Evolutionary conservation across 106 monocot species (phyloP).

Genomic region (Iris macrosiphon): DNA sequence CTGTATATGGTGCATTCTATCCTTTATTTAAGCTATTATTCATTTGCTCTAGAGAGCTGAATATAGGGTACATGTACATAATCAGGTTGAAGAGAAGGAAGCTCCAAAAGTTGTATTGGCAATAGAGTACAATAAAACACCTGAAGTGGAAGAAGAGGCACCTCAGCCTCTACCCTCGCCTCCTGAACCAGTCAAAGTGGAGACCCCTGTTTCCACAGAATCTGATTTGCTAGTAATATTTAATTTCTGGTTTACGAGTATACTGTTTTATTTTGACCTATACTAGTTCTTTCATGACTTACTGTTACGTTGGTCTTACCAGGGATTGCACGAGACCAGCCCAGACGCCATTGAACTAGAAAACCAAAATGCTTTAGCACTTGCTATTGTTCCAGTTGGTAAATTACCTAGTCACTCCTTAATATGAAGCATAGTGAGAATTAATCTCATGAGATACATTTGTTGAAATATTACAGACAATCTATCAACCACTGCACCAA

Average conservation of each 20-base stretch:
- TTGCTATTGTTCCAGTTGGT: slow-evolving; percentile 94
- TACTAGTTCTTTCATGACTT: background rate
- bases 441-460: background rate
- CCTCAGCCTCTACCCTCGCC: slow-evolving; percentile 2
- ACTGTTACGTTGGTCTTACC: background rate
- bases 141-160: slow-evolving; percentile 2
- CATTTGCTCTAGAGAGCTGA: too few species aligned
- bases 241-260: background rate
- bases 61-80: too few species aligned
- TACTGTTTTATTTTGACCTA: background rate
- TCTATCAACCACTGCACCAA: slow-evolving; percentile 28
- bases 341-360: slow-evolving; percentile 55
- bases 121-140: slow-evolving; percentile 8
- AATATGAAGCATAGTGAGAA: background rate
- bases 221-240: slow-evolving; percentile 7
- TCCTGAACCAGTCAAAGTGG: slow-evolving; percentile 9
- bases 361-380: slow-evolving; percentile 79
- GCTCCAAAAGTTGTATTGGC: slow-evolving; percentile 6
- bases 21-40: too few species aligned
- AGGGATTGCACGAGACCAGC: slow-evolving; percentile 6
- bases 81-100: slow-evolving; percentile 8
- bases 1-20: too few species aligned
- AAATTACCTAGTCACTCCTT: slow-evolving; percentile 7
- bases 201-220: background rate
- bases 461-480: slow-evolving; percentile 32